Evolutionary conservation across 805 yeast species (phyloP).

Genomic region (Candida sakaeoensis): DNA sequence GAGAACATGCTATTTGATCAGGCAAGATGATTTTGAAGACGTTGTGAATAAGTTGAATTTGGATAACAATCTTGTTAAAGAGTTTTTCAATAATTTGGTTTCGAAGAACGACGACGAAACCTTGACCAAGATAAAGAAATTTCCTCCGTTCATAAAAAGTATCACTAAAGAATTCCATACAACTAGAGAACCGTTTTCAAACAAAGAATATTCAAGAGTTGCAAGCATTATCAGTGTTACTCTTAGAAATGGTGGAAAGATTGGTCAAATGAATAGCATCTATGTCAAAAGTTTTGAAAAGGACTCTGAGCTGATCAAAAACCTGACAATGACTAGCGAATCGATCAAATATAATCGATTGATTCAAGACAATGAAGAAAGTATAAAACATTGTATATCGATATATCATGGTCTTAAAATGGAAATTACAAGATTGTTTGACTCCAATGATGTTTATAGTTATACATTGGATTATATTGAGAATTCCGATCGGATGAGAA

Average conservation of each 20-base stretch:
- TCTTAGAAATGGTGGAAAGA: constrained; percentile 33
- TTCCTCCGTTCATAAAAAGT: constrained; percentile 25
- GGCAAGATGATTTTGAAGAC: constrained; percentile 21
- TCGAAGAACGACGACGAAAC: constrained; percentile 39
- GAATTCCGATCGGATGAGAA: constrained; percentile 64
- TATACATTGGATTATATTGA: constrained; percentile 68
- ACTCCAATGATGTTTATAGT: constrained; percentile 15
- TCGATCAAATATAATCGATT: constrained; percentile 48
- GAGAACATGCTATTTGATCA: constrained; percentile 31
- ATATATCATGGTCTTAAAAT: constrained; percentile 46
- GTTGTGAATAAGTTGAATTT: constrained; percentile 14
- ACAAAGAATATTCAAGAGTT: constrained; percentile 18
- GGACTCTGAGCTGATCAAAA: constrained; percentile 32
- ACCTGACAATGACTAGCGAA: constrained; percentile 42
- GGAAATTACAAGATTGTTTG: constrained; percentile 36
- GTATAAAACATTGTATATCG: constrained; percentile 44
- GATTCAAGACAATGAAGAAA: constrained; percentile 65
- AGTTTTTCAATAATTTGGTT: constrained; percentile 27
- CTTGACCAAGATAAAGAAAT: constrained; percentile 21
- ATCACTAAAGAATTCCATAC: constrained; percentile 23
- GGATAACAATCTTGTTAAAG: constrained; percentile 21
- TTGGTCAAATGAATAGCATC: constrained; percentile 28
- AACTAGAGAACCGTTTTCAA: constrained; percentile 18
- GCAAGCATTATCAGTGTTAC: constrained; percentile 31
- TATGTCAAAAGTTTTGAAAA: constrained; percentile 32